A percentile compares a stretch with the other conserved stretches of the same genome.
Conservation (phyloP, 108 stramenopile species). For the Skeletonema costatum region DNA sequence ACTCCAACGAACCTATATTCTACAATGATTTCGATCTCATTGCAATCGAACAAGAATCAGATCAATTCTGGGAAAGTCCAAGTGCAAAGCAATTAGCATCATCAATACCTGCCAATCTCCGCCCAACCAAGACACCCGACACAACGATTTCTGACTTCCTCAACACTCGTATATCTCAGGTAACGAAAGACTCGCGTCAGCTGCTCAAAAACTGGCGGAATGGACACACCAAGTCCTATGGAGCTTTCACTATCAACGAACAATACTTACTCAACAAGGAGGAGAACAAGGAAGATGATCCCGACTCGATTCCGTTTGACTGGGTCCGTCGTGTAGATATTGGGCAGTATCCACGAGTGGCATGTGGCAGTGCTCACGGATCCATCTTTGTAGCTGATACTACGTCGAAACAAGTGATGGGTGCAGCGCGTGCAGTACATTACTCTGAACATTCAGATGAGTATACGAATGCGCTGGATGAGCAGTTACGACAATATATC, state of each 20-base stretch:
- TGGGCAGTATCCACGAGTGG: constrained; percentile 68
- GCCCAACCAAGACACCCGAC: background rate
- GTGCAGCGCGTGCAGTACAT: constrained; percentile 29
- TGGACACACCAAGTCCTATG: constrained; percentile 17
- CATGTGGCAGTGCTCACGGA: constrained; percentile 65
- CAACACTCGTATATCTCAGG: background rate
- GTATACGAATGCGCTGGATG: constrained; percentile 26
- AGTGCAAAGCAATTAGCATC: background rate
- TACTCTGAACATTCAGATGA: constrained; percentile 27
- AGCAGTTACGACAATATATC: constrained; percentile 19
- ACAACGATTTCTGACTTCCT: background rate
- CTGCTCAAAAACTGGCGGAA: constrained; percentile 33
- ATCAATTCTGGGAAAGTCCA: background rate
- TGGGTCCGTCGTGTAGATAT: constrained; percentile 77
- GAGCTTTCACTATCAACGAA: constrained; percentile 39
- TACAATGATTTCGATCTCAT: background rate
- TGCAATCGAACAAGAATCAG: background rate
- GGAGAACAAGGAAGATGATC: background rate
- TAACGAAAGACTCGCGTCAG: constrained; percentile 1
- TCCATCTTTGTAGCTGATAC: constrained; percentile 61
- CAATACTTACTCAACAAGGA: background rate
- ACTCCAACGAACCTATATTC: background rate
- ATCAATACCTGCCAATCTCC: background rate
- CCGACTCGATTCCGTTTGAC: constrained; percentile 37
- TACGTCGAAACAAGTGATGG: constrained; percentile 53